A percentile compares a stretch with the other conserved stretches of the same genome.
Evolutionary conservation across 2,329 filamentous ascomycete species (phyloP).

Genomic region (Davidsoniella virescens): DNA sequence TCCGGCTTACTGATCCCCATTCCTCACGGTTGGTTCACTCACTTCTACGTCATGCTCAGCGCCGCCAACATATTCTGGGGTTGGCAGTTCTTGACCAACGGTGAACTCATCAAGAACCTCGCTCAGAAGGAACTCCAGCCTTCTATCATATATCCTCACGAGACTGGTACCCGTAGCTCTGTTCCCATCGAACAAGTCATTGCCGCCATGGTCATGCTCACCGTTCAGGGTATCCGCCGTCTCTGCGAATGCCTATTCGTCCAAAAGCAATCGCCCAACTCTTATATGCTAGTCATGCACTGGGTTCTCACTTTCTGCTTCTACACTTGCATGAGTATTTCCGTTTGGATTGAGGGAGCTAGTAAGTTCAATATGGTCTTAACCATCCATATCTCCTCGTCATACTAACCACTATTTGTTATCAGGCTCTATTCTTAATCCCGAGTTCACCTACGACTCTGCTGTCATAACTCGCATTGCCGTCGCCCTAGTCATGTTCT

Average conservation of each 20-base stretch:
- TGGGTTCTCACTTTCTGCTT: slow-evolving; percentile 66
- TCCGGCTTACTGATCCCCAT: slow-evolving; percentile 35
- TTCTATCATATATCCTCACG: slow-evolving; percentile 7
- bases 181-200: slow-evolving; percentile 47
- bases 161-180: slow-evolving; percentile 18
- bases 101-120: slow-evolving; percentile 34
- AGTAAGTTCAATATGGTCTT: slow-evolving; percentile 30
- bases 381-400: neutral
- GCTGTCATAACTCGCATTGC: slow-evolving; percentile 5
- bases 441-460: neutral
- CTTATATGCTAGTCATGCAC: slow-evolving; percentile 72
- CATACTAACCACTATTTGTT: neutral
- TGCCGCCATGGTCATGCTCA: slow-evolving; percentile 56
- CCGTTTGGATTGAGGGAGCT: slow-evolving; percentile 72
- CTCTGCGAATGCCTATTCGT: slow-evolving; percentile 58
- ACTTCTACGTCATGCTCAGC: slow-evolving; percentile 69
- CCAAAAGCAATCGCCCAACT: slow-evolving; percentile 44
- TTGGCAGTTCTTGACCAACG: slow-evolving; percentile 40
- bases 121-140: slow-evolving; percentile 22
- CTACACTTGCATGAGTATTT: slow-evolving; percentile 57
- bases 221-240: slow-evolving; percentile 57
- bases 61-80: slow-evolving; percentile 59
- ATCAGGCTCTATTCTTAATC: slow-evolving; percentile 21
- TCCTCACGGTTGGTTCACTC: slow-evolving; percentile 76
- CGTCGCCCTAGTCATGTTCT: slow-evolving; percentile 45